These are phyloP conservation scores for Magnaporthales sp. DNA, from an alignment of 2,329 filamentous ascomycete genomes.

Conservation along the genomic window DNA sequence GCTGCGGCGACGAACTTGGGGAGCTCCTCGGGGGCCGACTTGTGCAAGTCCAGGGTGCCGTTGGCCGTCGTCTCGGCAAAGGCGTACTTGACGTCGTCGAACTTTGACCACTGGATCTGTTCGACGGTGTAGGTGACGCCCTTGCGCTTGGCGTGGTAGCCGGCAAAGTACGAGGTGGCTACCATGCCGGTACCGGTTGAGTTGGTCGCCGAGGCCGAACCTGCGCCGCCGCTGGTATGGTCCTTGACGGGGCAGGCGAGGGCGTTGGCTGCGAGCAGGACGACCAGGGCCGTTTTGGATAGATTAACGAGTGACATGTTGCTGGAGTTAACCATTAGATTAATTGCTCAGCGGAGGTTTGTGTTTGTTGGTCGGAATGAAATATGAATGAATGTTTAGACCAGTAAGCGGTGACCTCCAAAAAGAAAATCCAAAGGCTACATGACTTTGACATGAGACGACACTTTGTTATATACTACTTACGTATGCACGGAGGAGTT, in stretches of 20 bases:
- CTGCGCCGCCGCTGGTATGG: background rate
- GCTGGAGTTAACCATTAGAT: background rate
- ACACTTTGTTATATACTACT: background rate
- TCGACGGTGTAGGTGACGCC: constrained; percentile 8
- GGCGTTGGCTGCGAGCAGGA: background rate
- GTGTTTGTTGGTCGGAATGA: background rate
- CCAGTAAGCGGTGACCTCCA: background rate
- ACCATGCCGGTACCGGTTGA: background rate
- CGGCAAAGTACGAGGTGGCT: constrained; percentile 10
- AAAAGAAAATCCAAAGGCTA: background rate
- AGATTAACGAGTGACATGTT: constrained; percentile 2
- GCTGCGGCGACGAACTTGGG: constrained; percentile 15
- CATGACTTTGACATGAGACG: background rate
- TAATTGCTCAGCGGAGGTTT: background rate
- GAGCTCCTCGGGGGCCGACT: constrained; percentile 18
- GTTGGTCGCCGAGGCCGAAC: background rate
- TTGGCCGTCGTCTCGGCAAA: constrained; percentile 18
- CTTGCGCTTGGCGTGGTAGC: constrained; percentile 9
- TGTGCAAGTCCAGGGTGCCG: constrained; percentile 13
- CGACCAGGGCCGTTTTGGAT: background rate
- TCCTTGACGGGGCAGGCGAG: background rate
- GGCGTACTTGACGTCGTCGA: constrained; percentile 23
- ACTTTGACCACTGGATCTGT: constrained; percentile 11
- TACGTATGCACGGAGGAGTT: too few relatives aligned
- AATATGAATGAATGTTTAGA: background rate